Percentiles rank a stretch among this genome's conserved stretches.
Evolutionary conservation across 345 rosid species (phyloP).

Genomic region (Combretum micranthum): DNA sequence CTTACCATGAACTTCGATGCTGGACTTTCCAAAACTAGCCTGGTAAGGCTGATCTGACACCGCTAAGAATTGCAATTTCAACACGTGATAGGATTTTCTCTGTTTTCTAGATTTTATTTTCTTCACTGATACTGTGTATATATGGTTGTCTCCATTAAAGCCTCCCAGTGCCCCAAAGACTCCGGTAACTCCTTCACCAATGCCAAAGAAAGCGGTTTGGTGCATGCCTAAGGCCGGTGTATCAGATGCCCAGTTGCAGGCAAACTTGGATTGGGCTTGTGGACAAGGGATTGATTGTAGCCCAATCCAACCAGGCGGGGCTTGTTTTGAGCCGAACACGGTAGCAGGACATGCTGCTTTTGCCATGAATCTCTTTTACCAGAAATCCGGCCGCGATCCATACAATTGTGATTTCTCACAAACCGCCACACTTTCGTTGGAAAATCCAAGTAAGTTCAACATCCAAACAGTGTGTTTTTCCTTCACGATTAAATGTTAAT

Average conservation of each 20-base stretch:
- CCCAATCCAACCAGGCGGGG: constrained; percentile 72
- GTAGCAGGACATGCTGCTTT: constrained; percentile 67
- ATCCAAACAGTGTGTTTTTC: background rate
- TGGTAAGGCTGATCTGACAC: constrained; percentile 17
- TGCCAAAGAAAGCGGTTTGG: constrained; percentile 42
- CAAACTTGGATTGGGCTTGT: constrained; percentile 75
- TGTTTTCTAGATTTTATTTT: too few relatives aligned
- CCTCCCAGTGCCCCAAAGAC: constrained; percentile 14
- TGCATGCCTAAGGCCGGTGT: constrained; percentile 56
- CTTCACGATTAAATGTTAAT: background rate
- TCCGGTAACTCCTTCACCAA: constrained; percentile 23
- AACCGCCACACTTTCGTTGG: constrained; percentile 47
- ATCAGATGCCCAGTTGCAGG: constrained; percentile 51
- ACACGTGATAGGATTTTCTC: too few relatives aligned
- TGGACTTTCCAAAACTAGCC: constrained; percentile 51
- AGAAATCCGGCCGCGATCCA: constrained; percentile 34
- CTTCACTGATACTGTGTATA: too few relatives aligned
- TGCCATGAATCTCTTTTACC: constrained; percentile 85
- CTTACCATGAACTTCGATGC: constrained; percentile 64
- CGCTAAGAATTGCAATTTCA: background rate
- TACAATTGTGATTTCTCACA: constrained; percentile 63
- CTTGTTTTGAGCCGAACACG: constrained; percentile 75
- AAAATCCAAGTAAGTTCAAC: constrained; percentile 62
- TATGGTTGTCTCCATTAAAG: background rate
- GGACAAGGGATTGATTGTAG: constrained; percentile 69